These are phyloP conservation scores for Pyrenophora tritici-repentis DNA, from an alignment of 2,329 filamentous ascomycete species.

Conservation along the genomic window DNA sequence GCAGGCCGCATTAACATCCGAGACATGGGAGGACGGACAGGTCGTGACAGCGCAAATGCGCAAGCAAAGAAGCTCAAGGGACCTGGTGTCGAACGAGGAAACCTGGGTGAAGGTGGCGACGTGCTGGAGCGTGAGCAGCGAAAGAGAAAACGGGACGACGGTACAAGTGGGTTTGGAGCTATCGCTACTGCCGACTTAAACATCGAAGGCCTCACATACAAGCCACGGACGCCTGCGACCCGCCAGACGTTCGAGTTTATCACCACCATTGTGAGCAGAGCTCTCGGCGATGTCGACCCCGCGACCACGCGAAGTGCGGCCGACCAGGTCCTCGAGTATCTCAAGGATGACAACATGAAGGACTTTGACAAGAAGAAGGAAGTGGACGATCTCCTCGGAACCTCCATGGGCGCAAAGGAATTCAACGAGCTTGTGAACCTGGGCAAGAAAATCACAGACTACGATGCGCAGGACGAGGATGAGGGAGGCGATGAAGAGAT, in stretches of 20 bases:
- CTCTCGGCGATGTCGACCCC: conserved; percentile 89
- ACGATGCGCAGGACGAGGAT: conserved; percentile 94
- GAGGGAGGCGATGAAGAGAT: conserved; percentile 72
- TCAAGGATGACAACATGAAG: conserved; percentile 95
- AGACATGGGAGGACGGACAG: conserved; percentile 89
- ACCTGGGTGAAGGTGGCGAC: conserved; percentile 78
- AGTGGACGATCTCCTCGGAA: conserved; percentile 90
- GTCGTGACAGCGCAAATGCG: conserved; percentile 78
- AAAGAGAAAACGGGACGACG: conserved; percentile 79
- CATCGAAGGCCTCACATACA: conserved; percentile 89
- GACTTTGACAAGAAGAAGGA: conserved; percentile 99
- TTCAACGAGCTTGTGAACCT: conserved; percentile 97
- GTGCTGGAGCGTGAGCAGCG: conserved; percentile 82
- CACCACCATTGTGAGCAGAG: conserved; percentile 83
- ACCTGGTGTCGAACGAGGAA: conserved; percentile 75
- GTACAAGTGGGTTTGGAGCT: conserved; percentile 67
- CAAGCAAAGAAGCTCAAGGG: conserved; percentile 71
- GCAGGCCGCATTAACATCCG: conserved; percentile 90
- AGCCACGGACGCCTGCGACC: conserved; percentile 87
- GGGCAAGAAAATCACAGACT: conserved; percentile 98
- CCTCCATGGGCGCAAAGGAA: conserved; percentile 79
- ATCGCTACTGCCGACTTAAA: conserved; percentile 79
- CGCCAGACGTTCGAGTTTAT: conserved; percentile 94
- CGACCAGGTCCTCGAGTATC: conserved; percentile 84
- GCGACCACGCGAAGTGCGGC: conserved; percentile 92